Conservation (phyloP, 1,284 basidiomycete species). For the Ganoderma resinaceum region DNA sequence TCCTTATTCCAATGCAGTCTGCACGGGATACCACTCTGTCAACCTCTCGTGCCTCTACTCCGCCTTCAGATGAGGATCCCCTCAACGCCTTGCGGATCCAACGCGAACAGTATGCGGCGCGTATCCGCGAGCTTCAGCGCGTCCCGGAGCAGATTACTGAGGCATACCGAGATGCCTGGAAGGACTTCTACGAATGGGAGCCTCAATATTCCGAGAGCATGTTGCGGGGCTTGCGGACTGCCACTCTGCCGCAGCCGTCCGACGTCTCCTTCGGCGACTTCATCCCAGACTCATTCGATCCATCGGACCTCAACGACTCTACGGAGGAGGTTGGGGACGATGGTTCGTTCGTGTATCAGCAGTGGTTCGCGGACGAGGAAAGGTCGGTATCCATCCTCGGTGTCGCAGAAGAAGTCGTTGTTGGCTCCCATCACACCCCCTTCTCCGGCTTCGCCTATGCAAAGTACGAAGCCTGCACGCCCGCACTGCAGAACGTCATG, state of each 20-base stretch:
- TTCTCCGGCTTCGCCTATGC: slow-evolving; percentile 18
- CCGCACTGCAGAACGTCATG: slow-evolving; percentile 35
- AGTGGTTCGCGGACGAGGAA: slow-evolving; percentile 9
- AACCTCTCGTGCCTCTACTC: not conserved
- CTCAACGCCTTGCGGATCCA: slow-evolving; percentile 12
- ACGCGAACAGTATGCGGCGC: slow-evolving; percentile 16
- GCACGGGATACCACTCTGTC: not conserved
- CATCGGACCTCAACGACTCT: not conserved
- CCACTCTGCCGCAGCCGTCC: not conserved
- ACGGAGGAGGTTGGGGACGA: slow-evolving; percentile 14
- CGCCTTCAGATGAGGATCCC: not conserved
- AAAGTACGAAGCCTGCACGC: slow-evolving; percentile 46
- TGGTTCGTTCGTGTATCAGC: slow-evolving; percentile 4
- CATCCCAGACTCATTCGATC: not conserved
- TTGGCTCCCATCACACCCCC: not conserved
- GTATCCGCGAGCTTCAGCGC: slow-evolving; percentile 17
- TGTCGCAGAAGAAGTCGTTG: not conserved
- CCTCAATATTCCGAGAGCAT: slow-evolving; percentile 25
- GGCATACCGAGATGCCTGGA: slow-evolving; percentile 39
- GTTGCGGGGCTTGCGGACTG: slow-evolving; percentile 16
- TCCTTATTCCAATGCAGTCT: not conserved
- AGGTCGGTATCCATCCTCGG: not conserved
- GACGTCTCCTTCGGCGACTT: not conserved
- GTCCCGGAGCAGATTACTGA: slow-evolving; percentile 9
- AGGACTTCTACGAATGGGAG: slow-evolving; percentile 47